Evolutionary conservation across 768 basidiomycete species (phyloP).

Genomic region (Dictyophora rubrovolvata): DNA sequence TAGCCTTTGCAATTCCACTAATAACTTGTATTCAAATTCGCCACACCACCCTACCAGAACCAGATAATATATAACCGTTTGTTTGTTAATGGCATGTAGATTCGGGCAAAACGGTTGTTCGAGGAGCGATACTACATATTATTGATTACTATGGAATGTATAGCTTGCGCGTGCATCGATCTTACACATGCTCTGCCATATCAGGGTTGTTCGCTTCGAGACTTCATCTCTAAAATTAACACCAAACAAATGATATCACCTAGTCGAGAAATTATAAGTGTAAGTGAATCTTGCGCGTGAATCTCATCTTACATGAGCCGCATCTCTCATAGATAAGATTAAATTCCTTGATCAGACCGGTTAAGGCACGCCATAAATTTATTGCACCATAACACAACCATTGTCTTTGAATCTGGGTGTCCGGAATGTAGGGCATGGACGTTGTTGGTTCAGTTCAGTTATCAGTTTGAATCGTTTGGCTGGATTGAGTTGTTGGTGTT

Average conservation of each 20-base stretch:
- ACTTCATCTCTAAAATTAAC: background rate
- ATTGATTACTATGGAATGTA: no score
- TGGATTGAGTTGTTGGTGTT: background rate
- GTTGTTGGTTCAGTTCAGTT: no score
- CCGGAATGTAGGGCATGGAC: no score
- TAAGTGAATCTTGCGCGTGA: background rate
- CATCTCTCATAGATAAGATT: background rate
- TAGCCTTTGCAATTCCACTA: no score
- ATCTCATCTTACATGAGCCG: background rate
- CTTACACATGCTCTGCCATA: background rate
- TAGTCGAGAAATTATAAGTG: background rate
- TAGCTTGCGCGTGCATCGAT: background rate
- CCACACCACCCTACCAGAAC: no score
- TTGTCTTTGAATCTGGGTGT: no score
- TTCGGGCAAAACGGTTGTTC: no score
- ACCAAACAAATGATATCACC: background rate
- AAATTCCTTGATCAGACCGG: background rate
- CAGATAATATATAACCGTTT: background rate
- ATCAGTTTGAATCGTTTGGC: background rate
- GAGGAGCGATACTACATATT: no score
- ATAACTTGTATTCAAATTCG: no score
- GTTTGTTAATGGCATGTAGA: no score
- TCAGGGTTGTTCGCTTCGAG: background rate
- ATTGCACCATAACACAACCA: background rate
- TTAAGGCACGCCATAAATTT: background rate